Evolutionary conservation across 176 grass and related monocot species (phyloP).

Genomic region (Paspalum vaginatum): DNA sequence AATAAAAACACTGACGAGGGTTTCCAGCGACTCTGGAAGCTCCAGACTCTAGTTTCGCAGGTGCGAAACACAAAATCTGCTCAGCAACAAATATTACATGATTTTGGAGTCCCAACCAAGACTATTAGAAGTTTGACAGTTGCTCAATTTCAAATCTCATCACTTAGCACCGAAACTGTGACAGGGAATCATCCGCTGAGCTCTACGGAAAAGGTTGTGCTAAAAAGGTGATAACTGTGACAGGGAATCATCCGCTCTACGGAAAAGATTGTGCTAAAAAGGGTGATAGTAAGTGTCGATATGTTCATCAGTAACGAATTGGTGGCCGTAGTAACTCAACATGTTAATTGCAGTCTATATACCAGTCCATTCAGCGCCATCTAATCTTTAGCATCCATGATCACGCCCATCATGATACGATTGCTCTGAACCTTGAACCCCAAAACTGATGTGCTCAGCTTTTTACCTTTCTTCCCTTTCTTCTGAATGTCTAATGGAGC

Average conservation of each 20-base stretch:
- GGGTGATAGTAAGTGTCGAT: not conserved
- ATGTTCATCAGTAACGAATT: not conserved
- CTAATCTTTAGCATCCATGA: conserved; percentile 30
- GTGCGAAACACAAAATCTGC: no score
- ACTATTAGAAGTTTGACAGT: not conserved
- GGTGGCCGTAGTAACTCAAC: not conserved
- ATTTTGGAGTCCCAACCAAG: not conserved
- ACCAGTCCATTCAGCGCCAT: not conserved
- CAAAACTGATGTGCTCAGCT: conserved; percentile 58
- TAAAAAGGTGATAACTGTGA: not conserved
- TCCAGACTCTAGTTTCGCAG: not conserved
- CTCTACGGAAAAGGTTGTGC: not conserved
- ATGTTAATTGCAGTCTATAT: not conserved
- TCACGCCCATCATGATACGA: conserved; percentile 91
- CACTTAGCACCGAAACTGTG: not conserved
- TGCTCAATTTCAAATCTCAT: not conserved
- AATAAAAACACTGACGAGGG: not conserved
- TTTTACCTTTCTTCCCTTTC: conserved; percentile 89
- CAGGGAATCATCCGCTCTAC: not conserved
- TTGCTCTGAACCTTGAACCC: conserved; percentile 88
- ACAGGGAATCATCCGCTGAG: not conserved
- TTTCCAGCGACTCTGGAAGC: not conserved
- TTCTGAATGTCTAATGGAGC: conserved; percentile 53
- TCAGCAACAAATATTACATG: not conserved
- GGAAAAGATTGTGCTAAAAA: not conserved